Evolutionary conservation across 768 basidiomycete species (phyloP), one percentile per base, ranked within the genome.

Genomic region (Boletales sp.): DNA sequence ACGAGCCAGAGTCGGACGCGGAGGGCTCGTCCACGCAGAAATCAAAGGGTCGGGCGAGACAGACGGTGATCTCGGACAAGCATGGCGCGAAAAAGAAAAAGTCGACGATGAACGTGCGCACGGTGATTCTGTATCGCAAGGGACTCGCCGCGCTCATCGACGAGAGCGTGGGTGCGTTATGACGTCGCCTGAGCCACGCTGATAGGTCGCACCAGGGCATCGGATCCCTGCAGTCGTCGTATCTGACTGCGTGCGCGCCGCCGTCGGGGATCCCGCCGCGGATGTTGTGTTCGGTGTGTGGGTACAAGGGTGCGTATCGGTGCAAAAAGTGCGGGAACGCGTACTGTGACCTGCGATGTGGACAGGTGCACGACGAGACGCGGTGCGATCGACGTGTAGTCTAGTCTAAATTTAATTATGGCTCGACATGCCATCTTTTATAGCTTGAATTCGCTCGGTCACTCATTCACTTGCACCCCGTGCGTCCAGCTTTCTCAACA

Each of bases 401-500:
- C 17, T 90, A 58, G 65, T 67, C 10, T 28, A 28, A 5, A 28
- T 7, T 28, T 28, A 28, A 28, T 28, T 28, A 28, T 28, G 6
- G 7, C 25, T 28, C 25, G 7, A 28, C 25, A 28, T 6, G 25
- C 25, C 25, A 28, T 28, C n/a, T 28, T 28, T 28, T 28, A 4
- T 28, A 28, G 25, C 25, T 28, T 6, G 25, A 28, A 28, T 28
- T 28, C 25, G 25, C 25, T 28, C 7, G 25, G 1, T 7, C 3
- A 6, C 25, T 28, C 25, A 28, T 28, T 28, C 25, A 28, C 4
- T 28, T 66, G 92, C 88, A 33, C 86, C 92, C 11, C 82, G 93
- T n/a, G 89, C 90, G 14, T 82, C 89, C 18, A 93, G 95, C 69
- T 94, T 94, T 69, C 73, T 95, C 56, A 94, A 87, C 68, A 96